Evolutionary conservation across 306 rosid species (phyloP).

Genomic region (Albizia julibrissin): DNA sequence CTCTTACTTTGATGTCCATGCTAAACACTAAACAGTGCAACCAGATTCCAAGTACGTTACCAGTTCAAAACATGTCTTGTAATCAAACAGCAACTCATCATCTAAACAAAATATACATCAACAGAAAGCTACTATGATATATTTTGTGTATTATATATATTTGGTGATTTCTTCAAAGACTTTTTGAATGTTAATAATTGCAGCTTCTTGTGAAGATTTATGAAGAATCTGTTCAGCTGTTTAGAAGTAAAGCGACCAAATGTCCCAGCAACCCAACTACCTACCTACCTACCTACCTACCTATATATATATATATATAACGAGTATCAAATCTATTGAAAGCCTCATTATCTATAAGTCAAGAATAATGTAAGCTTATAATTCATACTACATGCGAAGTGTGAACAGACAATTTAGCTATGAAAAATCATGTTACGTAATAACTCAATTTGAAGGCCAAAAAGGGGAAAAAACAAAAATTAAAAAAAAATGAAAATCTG

Average conservation of each 20-base stretch:
- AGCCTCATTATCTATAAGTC: background rate
- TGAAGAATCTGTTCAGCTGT: background rate
- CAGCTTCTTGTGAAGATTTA: background rate
- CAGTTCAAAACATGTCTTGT: constrained; percentile 18
- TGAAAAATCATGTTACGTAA: background rate
- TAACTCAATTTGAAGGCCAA: background rate
- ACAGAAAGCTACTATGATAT: background rate
- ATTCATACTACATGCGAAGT: background rate
- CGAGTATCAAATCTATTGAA: background rate
- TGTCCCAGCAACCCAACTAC: background rate
- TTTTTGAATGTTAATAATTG: background rate
- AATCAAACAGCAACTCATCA: constrained; percentile 27
- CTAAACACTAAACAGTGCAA: constrained; percentile 22
- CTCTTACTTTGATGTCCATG: constrained; percentile 43
- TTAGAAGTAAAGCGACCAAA: background rate
- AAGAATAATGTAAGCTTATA: background rate
- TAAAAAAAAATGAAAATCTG: background rate
- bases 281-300: background rate
- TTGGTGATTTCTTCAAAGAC: constrained; percentile 12
- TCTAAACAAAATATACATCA: constrained; percentile 10
- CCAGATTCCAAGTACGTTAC: constrained; percentile 42
- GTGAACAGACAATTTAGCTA: background rate
- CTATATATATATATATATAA: no score
- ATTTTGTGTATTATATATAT: background rate
- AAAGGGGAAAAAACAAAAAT: no score